Percentiles rank a stretch among this genome's conserved stretches.
These are phyloP conservation scores for Artemisia princeps DNA, from an alignment of 140 eudicot genomes.

Conservation along the genomic window DNA sequence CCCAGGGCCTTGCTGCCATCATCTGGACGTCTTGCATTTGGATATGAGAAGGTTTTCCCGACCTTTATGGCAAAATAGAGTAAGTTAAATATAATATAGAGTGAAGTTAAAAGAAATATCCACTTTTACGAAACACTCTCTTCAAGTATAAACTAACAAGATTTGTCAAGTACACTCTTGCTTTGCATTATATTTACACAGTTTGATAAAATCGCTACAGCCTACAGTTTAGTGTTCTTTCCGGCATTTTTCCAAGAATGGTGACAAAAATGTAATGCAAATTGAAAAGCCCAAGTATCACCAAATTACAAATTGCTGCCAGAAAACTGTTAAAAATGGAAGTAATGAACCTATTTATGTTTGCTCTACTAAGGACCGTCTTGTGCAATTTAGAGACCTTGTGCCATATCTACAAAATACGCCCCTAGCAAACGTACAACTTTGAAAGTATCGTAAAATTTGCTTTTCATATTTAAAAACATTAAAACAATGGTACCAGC, in stretches of 20 bases:
- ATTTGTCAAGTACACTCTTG: neutral
- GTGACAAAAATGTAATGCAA: neutral
- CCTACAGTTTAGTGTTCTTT: neutral
- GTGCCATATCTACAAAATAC: no score
- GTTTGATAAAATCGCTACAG: neutral
- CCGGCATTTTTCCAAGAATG: neutral
- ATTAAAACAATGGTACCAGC: no score
- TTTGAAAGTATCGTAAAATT: no score
- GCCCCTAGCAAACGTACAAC: no score
- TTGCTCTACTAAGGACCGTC: neutral
- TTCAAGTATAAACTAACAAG: neutral
- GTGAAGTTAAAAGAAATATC: neutral
- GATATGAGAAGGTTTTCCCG: slow-evolving; percentile 67
- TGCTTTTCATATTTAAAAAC: no score
- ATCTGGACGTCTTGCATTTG: slow-evolving; percentile 73
- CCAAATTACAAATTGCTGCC: neutral
- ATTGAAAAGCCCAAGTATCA: neutral
- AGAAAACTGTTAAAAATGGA: neutral
- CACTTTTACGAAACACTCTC: neutral
- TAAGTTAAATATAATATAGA: slow-evolving; percentile 9
- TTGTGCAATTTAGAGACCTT: no score
- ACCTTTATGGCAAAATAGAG: slow-evolving; percentile 41
- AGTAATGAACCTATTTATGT: neutral
- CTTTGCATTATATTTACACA: neutral
- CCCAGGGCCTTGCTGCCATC: slow-evolving; percentile 70